Evolutionary conservation across 495 filamentous ascomycete species (phyloP).

Genomic region (Hyaloscypha variabilis): DNA sequence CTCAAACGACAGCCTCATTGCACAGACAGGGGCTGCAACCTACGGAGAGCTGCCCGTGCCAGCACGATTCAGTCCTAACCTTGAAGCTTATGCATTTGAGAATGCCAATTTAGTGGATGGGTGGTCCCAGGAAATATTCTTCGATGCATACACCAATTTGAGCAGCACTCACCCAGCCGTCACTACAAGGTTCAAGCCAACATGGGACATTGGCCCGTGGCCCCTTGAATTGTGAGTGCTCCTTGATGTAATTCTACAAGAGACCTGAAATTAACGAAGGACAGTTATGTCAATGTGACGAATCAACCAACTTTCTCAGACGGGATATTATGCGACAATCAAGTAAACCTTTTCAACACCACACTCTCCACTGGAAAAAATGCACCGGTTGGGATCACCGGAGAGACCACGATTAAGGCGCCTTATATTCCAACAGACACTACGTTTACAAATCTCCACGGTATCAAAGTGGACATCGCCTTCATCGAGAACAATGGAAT

Average conservation of each 20-base stretch:
- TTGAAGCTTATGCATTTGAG: slow-evolving; percentile 21
- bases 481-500: slow-evolving; percentile 26
- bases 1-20: slow-evolving; percentile 4
- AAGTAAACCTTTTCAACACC: slow-evolving; percentile 25
- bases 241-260: slow-evolving; percentile 1
- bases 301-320: slow-evolving; percentile 20
- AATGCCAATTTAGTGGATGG: neutral
- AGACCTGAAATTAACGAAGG: neutral
- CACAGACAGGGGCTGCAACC: neutral
- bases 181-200: slow-evolving; percentile 13
- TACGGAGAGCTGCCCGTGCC: slow-evolving; percentile 14
- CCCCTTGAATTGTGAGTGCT: slow-evolving; percentile 10
- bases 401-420: slow-evolving; percentile 12
- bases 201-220: slow-evolving; percentile 2
- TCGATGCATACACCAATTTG: slow-evolving; percentile 15
- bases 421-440: slow-evolving; percentile 20
- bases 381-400: slow-evolving; percentile 18
- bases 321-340: slow-evolving; percentile 20
- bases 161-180: slow-evolving; percentile 16
- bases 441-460: slow-evolving; percentile 17
- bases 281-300: slow-evolving; percentile 26
- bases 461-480: slow-evolving; percentile 27
- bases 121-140: slow-evolving; percentile 9
- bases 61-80: slow-evolving; percentile 13
- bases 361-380: slow-evolving; percentile 23